Evolutionary conservation across 352 stramenopile species (phyloP), one percentile per base, ranked within the genome.

Genomic region (Pythium insidiosum): DNA sequence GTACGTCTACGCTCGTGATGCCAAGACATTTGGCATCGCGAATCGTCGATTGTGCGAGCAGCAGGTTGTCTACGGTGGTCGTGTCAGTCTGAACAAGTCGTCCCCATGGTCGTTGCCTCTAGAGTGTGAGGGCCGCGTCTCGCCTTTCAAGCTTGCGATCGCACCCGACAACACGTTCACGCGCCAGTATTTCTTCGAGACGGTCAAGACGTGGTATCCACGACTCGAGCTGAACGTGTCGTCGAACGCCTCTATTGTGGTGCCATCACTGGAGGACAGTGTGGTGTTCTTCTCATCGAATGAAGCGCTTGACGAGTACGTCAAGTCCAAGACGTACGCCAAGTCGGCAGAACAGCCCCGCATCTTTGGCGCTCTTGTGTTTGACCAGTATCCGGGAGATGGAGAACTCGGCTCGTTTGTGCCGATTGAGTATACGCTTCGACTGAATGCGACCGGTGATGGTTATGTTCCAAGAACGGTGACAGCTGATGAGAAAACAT

Each of bases 291-390:
- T 63, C 30, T 13, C 28, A 6, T 61, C 43, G 12, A 53, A 63
- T 19, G 46, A 47, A 5, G 58, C 50, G 9, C 41, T 78, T 12
- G 44, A 61, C 12, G 22, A 18, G 16, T 75, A 79, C 39, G 47
- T 79, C 46, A 56, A 56, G 37, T 63, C 53, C 19, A 51, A 58
- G 20, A n/a, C 56, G 11, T 78, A 78, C 36, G 63, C 53, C 12
- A 45, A 29, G 15, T 49, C 18, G 0, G 26, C 30, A 6, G 16
- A 43, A 5, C 51, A 62, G 40, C 45, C 63, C 6, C 51, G 52
- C 13, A 66, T 79, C 49, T 74, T 57, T 19, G 67, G 61, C 18
- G 67, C 58, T 4, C 69, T 79, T 37, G 67, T 79, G 25, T 79
- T 79, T 25, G 50, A 72, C 26, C 16, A 47, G 25, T 58, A 50